Conservation (phyloP, 1,284 basidiomycete genomes). For the Boletellus dicymbophilus region DNA sequence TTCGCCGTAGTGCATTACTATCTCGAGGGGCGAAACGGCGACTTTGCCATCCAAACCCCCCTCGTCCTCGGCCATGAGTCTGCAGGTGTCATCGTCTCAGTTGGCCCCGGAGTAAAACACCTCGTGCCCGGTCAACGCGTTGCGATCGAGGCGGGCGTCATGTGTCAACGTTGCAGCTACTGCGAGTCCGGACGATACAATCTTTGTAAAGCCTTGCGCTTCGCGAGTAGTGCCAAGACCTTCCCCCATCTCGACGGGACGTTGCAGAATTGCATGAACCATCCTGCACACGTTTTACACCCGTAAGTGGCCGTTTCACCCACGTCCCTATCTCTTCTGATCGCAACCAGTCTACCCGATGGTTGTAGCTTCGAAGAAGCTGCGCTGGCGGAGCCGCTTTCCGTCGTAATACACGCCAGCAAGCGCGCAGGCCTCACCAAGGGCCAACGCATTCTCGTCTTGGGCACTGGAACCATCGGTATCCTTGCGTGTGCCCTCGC, state of each 20-base stretch:
- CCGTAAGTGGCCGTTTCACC: slow-evolving; percentile 56
- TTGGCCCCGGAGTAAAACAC: slow-evolving; percentile 65
- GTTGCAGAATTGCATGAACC: slow-evolving; percentile 86
- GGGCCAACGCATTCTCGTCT: slow-evolving; percentile 79
- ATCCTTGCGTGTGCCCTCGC: slow-evolving; percentile 85
- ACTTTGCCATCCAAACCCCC: slow-evolving; percentile 82
- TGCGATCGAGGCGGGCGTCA: slow-evolving; percentile 92
- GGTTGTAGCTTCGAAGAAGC: slow-evolving; percentile 76
- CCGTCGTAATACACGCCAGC: slow-evolving; percentile 85
- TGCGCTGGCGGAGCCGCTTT: slow-evolving; percentile 89
- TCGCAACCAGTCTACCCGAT: slow-evolving; percentile 67
- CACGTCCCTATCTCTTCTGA: slow-evolving; percentile 11
- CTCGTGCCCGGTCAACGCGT: slow-evolving; percentile 86
- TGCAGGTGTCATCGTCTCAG: slow-evolving; percentile 77
- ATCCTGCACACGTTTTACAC: slow-evolving; percentile 83
- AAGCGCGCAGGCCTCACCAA: slow-evolving; percentile 62
- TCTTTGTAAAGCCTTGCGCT: slow-evolving; percentile 88
- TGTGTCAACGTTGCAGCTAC: slow-evolving; percentile 74
- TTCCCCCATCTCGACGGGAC: slow-evolving; percentile 95
- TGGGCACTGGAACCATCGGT: slow-evolving; percentile 92
- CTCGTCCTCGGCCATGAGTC: slow-evolving; percentile 94
- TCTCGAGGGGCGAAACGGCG: slow-evolving; percentile 85
- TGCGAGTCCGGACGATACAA: slow-evolving; percentile 88
- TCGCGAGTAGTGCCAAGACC: slow-evolving; percentile 88
- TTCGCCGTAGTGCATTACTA: slow-evolving; percentile 81